A percentile compares a stretch with the other conserved stretches of the same genome.
Conservation (phyloP, 1,139 yeast species). For the Geotrichum restrictum region DNA sequence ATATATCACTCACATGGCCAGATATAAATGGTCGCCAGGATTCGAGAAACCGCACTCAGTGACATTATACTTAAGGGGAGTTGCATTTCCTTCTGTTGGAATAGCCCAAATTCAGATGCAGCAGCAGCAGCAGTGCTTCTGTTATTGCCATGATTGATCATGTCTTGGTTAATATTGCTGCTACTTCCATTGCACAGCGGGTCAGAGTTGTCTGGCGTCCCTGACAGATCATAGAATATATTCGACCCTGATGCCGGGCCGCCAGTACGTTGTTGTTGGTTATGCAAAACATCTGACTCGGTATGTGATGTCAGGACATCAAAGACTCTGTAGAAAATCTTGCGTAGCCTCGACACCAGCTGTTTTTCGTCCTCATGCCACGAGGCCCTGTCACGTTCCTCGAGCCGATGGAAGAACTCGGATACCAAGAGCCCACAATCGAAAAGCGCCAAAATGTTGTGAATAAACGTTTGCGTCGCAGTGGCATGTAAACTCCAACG, state of each 20-base stretch:
- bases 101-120: neutral
- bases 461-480: slow-evolving; percentile 38
- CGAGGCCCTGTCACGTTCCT: slow-evolving; percentile 24
- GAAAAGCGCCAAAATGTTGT: slow-evolving; percentile 38
- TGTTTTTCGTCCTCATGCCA: slow-evolving; percentile 34
- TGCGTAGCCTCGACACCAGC: slow-evolving; percentile 33
- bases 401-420: slow-evolving; percentile 37
- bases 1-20: slow-evolving; percentile 8
- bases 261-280: slow-evolving; percentile 20
- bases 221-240: neutral
- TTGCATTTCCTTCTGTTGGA: neutral
- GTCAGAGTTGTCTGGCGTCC: neutral
- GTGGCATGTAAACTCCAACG: slow-evolving; percentile 37
- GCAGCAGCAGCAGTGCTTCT: neutral
- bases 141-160: neutral
- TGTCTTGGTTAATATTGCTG: neutral
- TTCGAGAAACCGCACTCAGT: slow-evolving; percentile 8
- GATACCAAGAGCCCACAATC: slow-evolving; percentile 41
- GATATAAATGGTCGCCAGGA: slow-evolving; percentile 7
- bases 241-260: neutral
- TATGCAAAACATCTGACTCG: slow-evolving; percentile 18
- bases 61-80: slow-evolving; percentile 10
- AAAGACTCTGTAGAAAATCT: slow-evolving; percentile 33
- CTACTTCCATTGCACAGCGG: neutral
- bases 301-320: slow-evolving; percentile 25